Evolutionary conservation across 2,329 filamentous ascomycete genomes (phyloP).

Genomic region (Botryotinia calthae): DNA sequence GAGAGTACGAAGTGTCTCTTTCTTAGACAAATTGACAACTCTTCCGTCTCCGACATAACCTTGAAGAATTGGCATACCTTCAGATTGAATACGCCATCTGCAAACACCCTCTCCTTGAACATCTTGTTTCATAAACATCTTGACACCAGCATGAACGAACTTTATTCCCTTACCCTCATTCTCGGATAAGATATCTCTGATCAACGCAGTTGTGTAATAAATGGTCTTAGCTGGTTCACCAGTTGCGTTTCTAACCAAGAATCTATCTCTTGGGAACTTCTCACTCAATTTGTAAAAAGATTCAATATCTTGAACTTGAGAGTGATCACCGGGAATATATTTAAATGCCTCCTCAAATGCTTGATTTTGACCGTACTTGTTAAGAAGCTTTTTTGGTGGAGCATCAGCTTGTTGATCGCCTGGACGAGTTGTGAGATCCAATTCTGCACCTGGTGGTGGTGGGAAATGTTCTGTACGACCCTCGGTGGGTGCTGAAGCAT

Average conservation of each 20-base stretch:
- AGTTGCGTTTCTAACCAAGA: slow-evolving; percentile 91
- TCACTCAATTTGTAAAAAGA: slow-evolving; percentile 81
- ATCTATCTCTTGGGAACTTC: slow-evolving; percentile 84
- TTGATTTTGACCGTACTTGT: slow-evolving; percentile 39
- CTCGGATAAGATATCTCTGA: slow-evolving; percentile 77
- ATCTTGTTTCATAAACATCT: slow-evolving; percentile 99
- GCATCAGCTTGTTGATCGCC: slow-evolving; percentile 30
- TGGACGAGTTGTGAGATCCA: slow-evolving; percentile 34
- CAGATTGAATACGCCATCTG: slow-evolving; percentile 91
- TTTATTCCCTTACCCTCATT: slow-evolving; percentile 92
- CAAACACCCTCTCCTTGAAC: slow-evolving; percentile 83
- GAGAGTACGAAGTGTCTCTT: slow-evolving; percentile 76
- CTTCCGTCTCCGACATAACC: slow-evolving; percentile 81
- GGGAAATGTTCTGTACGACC: slow-evolving; percentile 39
- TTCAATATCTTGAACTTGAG: slow-evolving; percentile 74
- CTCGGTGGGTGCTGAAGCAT: slow-evolving; percentile 11
- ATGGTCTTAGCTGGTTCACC: slow-evolving; percentile 90
- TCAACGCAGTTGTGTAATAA: slow-evolving; percentile 87
- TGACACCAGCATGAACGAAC: slow-evolving; percentile 94
- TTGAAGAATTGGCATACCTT: slow-evolving; percentile 87
- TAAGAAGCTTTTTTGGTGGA: slow-evolving; percentile 17
- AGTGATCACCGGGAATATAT: slow-evolving; percentile 72
- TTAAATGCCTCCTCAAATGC: slow-evolving; percentile 89
- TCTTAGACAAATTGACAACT: slow-evolving; percentile 70
- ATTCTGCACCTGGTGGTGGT: slow-evolving; percentile 37